phyloP scores from a whole-genome alignment of 495 filamentous ascomycete species.

The Pyrenula aspistea region DNA sequence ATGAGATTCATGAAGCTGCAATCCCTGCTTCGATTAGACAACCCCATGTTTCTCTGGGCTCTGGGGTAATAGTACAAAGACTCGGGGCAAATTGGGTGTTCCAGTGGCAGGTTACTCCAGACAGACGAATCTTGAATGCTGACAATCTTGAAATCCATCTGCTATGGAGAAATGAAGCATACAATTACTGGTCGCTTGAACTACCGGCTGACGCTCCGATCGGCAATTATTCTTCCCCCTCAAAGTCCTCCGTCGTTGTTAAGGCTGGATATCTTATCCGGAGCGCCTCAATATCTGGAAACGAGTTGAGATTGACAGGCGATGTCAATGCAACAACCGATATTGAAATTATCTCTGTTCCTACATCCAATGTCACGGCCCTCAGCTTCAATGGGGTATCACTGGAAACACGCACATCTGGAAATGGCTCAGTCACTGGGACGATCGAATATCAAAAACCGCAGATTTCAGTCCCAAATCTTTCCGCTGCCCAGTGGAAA shows the following conservation, averaged over 20 bases:
- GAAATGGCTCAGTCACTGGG: slow-evolving; percentile 22
- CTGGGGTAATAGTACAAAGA: slow-evolving; percentile 25
- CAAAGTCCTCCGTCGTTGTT: slow-evolving; percentile 30
- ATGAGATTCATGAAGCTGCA: slow-evolving; percentile 42
- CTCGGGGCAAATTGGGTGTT: slow-evolving; percentile 14
- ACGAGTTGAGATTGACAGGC: slow-evolving; percentile 34
- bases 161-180: slow-evolving; percentile 38
- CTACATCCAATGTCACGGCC: slow-evolving; percentile 12
- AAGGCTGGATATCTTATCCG: slow-evolving; percentile 53
- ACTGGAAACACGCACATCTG: slow-evolving; percentile 9
- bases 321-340: slow-evolving; percentile 47
- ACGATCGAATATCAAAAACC: slow-evolving; percentile 28
- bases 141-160: slow-evolving; percentile 32
- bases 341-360: slow-evolving; percentile 42
- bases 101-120: slow-evolving; percentile 31
- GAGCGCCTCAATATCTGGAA: slow-evolving; percentile 27
- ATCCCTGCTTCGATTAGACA: slow-evolving; percentile 27
- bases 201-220: background rate
- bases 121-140: slow-evolving; percentile 31
- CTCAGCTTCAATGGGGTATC: slow-evolving; percentile 37
- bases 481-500: slow-evolving; percentile 48
- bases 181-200: slow-evolving; percentile 42
- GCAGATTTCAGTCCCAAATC: slow-evolving; percentile 27
- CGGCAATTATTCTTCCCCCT: slow-evolving; percentile 1
- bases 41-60: slow-evolving; percentile 20